Evolutionary conservation across 2,329 filamentous ascomycete species (phyloP).

Genomic region (Paecilomyces variotii): DNA sequence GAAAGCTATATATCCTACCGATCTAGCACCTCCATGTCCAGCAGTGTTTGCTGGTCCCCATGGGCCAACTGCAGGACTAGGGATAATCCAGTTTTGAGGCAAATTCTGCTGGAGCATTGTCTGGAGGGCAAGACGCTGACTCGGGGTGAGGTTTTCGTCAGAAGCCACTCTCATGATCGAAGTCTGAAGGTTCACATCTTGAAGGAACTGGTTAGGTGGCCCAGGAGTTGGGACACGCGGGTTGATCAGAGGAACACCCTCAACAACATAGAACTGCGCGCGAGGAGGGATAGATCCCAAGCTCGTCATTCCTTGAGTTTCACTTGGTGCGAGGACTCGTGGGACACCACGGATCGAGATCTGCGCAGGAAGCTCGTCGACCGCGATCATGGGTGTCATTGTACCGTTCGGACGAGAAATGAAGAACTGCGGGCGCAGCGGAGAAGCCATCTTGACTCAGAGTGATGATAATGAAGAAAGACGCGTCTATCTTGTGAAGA

Average conservation of each 20-base stretch:
- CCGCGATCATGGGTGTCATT: constrained; percentile 35
- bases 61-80: constrained; percentile 2
- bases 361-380: constrained; percentile 37
- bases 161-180: constrained; percentile 13
- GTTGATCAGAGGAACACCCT: constrained; percentile 10
- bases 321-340: constrained; percentile 24
- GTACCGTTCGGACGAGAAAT: constrained; percentile 33
- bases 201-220: constrained; percentile 5
- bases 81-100: constrained; percentile 11
- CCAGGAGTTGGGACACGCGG: background rate
- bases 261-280: constrained; percentile 27
- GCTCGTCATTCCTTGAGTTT: constrained; percentile 37
- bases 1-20: constrained; percentile 9
- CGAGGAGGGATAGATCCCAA: constrained; percentile 28
- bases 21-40: constrained; percentile 9
- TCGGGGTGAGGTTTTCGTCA: constrained; percentile 12
- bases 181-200: constrained; percentile 12
- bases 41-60: background rate
- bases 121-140: constrained; percentile 15
- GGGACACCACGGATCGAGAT: constrained; percentile 31
- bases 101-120: constrained; percentile 13
- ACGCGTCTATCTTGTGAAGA: constrained; percentile 1
- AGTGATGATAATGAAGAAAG: background rate
- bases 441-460: constrained; percentile 13
- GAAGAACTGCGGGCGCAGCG: constrained; percentile 34